Base-by-base conservation (phyloP, 2,329 filamentous ascomycete species). In the Nemania sp. region DNA sequence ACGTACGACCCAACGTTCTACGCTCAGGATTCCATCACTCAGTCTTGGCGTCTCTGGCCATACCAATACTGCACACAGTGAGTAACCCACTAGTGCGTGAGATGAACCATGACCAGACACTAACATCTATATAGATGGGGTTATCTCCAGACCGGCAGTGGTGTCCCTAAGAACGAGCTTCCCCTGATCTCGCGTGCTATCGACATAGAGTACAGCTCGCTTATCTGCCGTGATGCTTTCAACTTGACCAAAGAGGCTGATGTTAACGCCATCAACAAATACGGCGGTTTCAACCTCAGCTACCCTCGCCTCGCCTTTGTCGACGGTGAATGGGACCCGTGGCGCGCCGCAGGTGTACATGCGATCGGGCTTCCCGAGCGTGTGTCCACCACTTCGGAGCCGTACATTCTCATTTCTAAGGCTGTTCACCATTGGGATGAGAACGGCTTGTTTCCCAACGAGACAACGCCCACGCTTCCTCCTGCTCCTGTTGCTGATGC, bases 401-500 rank as follows among this genome's bases (percentile, higher is more conserved):
- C 93, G 0, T 92, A 90, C 70, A 84, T 93, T n/a, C 76, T 95
- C 53, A 93, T 97, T 53, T 81, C 15, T 32, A 60, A 68, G 85
- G 92, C 88, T 0, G 92, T 94, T 22, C 93, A 97, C 78, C 92
- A 95, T 77, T 96, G 92, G 90, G 91, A 93, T 72, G 90, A 91
- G 80, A 90, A 91, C 70, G 89, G 89, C 0, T 73, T 92, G n/a
- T 88, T 90, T 57, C 78, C 82, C 0, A 90, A 90, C 65, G 84
- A 92, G 77, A 90, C 89, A 0, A 86, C 83, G 5, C 71, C 83
- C 1, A 79, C 80, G 0, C 75, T 93, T 35, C 90, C 90, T 1
- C 90, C 90, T 0, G 75, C 79, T 1, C 80, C 88, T 2, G 85
- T 93, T 5, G 82, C 80, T 3, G 82, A 89, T 15, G 84, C 87